phyloP scores from a whole-genome alignment of 2,329 filamentous ascomycete species.

The Colletotrichum godetiae region DNA sequence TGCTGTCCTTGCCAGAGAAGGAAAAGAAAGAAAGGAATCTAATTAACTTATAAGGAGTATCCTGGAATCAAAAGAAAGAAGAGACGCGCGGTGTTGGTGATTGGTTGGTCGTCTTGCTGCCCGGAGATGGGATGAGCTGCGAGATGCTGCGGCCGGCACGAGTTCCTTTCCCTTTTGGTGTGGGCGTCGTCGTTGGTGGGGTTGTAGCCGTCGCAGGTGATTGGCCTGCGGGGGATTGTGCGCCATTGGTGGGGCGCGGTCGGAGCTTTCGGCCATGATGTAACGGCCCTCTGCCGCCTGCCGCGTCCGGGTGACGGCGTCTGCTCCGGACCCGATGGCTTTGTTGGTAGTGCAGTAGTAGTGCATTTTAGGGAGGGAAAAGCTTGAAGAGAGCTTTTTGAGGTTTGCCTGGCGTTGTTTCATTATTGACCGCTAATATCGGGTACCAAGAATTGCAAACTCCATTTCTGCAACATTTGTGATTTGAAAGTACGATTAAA shows the following conservation, averaged over 20 bases:
- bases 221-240: background rate
- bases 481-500: accelerated
- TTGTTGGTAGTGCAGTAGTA: background rate
- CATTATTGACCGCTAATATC: too few species aligned
- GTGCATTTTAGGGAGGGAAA: too few species aligned
- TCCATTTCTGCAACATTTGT: accelerated
- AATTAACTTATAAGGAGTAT: background rate
- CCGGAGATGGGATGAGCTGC: constrained; percentile 9
- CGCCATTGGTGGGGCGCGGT: background rate
- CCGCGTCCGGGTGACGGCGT: background rate
- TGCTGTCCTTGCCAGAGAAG: too few species aligned
- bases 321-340: background rate
- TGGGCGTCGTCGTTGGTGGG: background rate
- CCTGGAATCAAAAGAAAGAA: background rate
- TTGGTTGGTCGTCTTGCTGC: background rate
- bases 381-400: too few species aligned
- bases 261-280: background rate
- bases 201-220: background rate
- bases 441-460: too few species aligned
- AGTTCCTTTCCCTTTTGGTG: constrained; percentile 20
- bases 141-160: background rate
- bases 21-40: background rate
- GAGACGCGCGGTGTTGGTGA: background rate
- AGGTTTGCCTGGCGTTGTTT: too few species aligned
- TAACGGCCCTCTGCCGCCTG: background rate